phyloP scores from a whole-genome alignment of 2,329 filamentous ascomycete genomes.

The Raffaelea albimanens region DNA sequence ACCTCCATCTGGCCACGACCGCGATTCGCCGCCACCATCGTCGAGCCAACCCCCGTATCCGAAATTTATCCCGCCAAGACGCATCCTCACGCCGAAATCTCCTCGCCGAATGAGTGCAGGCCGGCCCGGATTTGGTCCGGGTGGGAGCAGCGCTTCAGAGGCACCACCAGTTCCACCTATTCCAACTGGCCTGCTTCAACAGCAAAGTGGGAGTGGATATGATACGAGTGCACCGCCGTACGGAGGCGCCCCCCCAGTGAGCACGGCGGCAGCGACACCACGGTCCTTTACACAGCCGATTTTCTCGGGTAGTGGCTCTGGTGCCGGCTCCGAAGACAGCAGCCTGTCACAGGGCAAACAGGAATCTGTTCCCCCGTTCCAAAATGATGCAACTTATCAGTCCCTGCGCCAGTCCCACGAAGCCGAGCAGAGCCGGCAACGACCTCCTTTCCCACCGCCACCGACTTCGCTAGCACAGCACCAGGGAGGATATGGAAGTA shows the following conservation, averaged over 20 bases:
- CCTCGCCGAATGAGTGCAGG: slow-evolving; percentile 44
- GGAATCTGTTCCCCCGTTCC: not conserved
- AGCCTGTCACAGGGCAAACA: not conserved
- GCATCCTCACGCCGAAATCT: slow-evolving; percentile 49
- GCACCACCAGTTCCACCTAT: slow-evolving; percentile 9
- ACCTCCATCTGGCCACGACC: too few species aligned
- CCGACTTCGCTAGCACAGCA: not conserved
- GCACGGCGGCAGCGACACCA: slow-evolving; percentile 8
- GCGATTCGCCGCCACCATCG: slow-evolving; percentile 19
- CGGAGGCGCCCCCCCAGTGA: not conserved
- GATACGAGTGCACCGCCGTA: too few species aligned
- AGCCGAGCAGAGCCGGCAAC: not conserved
- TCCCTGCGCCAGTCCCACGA: not conserved
- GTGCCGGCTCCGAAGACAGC: not conserved
- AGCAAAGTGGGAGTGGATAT: not conserved
- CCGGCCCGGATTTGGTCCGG: slow-evolving; percentile 1
- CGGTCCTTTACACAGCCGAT: slow-evolving; percentile 13
- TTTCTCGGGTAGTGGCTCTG: slow-evolving; percentile 1
- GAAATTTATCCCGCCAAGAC: slow-evolving; percentile 18
- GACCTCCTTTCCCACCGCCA: not conserved
- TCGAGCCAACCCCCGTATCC: slow-evolving; percentile 12
- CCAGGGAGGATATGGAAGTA: not conserved
- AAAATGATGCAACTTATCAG: not conserved
- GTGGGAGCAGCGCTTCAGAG: not conserved
- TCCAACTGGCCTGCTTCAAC: not conserved